Evolutionary conservation across 2,329 filamentous ascomycete species (phyloP), one percentile per base, ranked within the genome.

Genomic region (Botrytis galanthina): DNA sequence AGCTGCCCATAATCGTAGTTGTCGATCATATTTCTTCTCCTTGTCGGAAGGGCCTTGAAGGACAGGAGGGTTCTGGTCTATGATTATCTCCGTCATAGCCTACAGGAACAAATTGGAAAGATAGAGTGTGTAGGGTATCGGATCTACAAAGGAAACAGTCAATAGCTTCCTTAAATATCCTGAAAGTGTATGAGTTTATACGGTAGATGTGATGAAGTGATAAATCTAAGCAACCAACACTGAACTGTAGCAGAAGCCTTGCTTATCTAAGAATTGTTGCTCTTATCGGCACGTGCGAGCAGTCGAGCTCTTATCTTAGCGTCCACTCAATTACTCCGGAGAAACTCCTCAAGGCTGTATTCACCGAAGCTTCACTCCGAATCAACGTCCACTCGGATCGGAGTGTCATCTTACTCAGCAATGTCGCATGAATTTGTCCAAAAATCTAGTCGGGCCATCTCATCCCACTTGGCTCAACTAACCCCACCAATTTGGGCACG

Each of bases 1-100:
- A 60, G 95, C 94, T 75, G 95, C 97, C 96, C 96, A 99, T 22
- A 99, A 86, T 71, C 97, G 92, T 59, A 99, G 90, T 83, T 99
- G 96, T 71, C 96, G 91, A 82, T 99, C 96, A 84, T 99, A 99
- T 81, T 93, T 97, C 78, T 88, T 88, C 81, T 91, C 87, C 80
- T 90, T 90, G 60, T 88, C 87, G 20, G 87, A 87, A 51, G 88
- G 88, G 51, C 84, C 86, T 72, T 85, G 84, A 6, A 86, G 80
- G 26, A 83, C 80, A 39, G 85, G 84, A 39, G 84, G 85, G 22
- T 83, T 83, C 63, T 75, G 77, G 57, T 77, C 75, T 18, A 71
- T 75, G 26, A 79, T 75, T 37, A 79, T 71, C 71, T 80, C 77
- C 10, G 77, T 78, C 80, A 81, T 80, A 37, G 14, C 37, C 35